Conservation (phyloP, 371 early-diverging fungal genomes). For the Mortierella sp. region DNA sequence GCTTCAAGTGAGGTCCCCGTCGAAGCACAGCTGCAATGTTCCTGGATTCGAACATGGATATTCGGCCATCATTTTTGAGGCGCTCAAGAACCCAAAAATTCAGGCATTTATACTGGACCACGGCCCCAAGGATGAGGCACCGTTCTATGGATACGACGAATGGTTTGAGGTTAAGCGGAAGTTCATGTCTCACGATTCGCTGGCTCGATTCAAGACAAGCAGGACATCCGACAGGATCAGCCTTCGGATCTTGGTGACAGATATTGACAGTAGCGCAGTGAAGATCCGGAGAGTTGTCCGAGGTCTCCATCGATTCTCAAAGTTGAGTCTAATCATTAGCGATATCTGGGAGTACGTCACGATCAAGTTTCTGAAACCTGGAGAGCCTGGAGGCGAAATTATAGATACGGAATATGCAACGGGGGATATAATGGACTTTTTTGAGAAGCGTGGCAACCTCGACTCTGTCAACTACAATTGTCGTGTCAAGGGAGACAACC, state of each 20-base stretch:
- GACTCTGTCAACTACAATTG: constrained; percentile 29
- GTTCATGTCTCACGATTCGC: constrained; percentile 1
- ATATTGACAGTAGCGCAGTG: constrained; percentile 18
- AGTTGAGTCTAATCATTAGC: constrained; percentile 20
- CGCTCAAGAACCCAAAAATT: constrained; percentile 23
- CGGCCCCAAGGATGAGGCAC: constrained; percentile 4
- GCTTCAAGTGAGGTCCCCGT: constrained; percentile 18
- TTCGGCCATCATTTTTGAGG: constrained; percentile 22
- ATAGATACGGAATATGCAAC: constrained; percentile 27
- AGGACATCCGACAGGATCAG: constrained; percentile 22
- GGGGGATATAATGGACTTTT: constrained; percentile 8
- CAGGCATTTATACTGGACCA: constrained; percentile 27
- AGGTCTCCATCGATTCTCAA: constrained; percentile 38
- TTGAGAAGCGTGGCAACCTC: constrained; percentile 29
- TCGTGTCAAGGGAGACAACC: constrained; percentile 8
- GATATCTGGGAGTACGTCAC: constrained; percentile 25
- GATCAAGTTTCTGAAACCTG: constrained; percentile 30
- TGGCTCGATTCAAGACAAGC: constrained; percentile 25
- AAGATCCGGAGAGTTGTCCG: constrained; percentile 17
- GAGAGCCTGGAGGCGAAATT: constrained; percentile 23
- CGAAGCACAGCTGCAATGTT: not conserved
- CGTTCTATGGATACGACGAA: constrained; percentile 16
- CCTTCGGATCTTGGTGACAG: constrained; percentile 17
- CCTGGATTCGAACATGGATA: constrained; percentile 26
- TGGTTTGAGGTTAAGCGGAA: constrained; percentile 9